Evolutionary conservation across 495 filamentous ascomycete genomes (phyloP).

Genomic region (Xanthoparmelia taractica): DNA sequence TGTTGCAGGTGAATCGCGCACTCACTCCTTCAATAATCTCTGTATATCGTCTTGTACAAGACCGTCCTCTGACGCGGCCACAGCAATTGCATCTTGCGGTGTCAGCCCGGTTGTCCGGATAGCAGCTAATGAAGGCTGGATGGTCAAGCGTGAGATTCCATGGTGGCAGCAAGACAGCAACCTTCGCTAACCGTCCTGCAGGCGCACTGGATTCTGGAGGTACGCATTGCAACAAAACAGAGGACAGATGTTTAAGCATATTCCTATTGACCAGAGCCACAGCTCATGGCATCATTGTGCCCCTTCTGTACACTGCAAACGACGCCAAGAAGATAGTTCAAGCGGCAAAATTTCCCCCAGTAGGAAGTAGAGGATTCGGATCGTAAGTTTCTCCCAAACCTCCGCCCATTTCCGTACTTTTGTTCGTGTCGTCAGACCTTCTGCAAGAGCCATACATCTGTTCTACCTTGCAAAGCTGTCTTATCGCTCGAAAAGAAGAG

Average conservation of each 20-base stretch:
- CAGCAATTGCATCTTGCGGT: conserved; percentile 55
- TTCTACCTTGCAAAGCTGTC: no score
- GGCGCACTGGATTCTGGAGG: conserved; percentile 61
- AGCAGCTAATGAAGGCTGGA: conserved; percentile 58
- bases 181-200: conserved; percentile 27
- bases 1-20: conserved; percentile 44
- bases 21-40: no score
- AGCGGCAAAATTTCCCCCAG: conserved; percentile 58
- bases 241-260: background rate
- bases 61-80: background rate
- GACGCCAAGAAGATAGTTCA: conserved; percentile 52
- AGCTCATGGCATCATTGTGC: conserved; percentile 47
- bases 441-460: no score
- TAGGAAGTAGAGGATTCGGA: conserved; percentile 52
- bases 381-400: conserved; percentile 31
- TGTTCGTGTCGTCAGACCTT: no score
- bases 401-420: no score
- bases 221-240: background rate
- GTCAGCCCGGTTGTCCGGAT: conserved; percentile 61
- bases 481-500: no score
- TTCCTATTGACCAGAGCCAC: background rate
- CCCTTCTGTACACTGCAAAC: conserved; percentile 55
- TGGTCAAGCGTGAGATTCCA: conserved; percentile 56
- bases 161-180: background rate
- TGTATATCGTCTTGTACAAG: no score